Evolutionary conservation across 208 protist species (phyloP), one percentile per base, ranked within the genome.

Genomic region (Acanthamoeba castellanii): DNA sequence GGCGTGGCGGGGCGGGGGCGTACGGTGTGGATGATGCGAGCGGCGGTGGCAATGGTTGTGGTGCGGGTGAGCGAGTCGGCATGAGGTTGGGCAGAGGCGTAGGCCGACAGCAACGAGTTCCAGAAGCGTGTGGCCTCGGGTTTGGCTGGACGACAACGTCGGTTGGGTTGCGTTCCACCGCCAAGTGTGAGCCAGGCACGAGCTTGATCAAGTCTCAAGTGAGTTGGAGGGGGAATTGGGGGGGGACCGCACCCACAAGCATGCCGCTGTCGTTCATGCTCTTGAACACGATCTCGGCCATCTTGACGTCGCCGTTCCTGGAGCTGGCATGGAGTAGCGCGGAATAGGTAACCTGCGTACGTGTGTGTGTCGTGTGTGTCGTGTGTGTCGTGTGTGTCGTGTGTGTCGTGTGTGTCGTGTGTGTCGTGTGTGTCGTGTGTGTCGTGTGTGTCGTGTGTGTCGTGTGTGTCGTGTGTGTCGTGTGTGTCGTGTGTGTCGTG

Each of bases 241-340:
- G 27, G 45, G 11, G n/a, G 5, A 1, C 18, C 55, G 30, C 47
- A 70, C 84, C 84, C 32, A 25, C 76, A 22, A 85, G 76, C 76
- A 85, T 85, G 20, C 45, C 42, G 20, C 30, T 85, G 34, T 85
- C 76, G 76, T 52, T 85, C 76, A 85, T 85, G 76, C 20, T 85
- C 47, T 85, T 57, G 42, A 85, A 85, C 32, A 85, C 22, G 14
- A 57, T 20, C n/a, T 85, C 42, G 47, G 76, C 76, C 76, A 85
- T 85, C 47, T 91, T 91, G 16, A 70, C 55, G 57, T 91, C 84
- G 13, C 84, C 84, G 42, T 91, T 91, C 25, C 16, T 70, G 20
- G 84, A 50, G 57, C 57, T 70, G 34, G 84, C 84, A 13, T 91
- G 59, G 16, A 91, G 84, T 2, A 91, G 57, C 18, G 84, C 61